A percentile compares a stretch with the other conserved stretches of the same genome.
Evolutionary conservation across 1,284 basidiomycete species (phyloP).

Genomic region (Blastosporella zonata): DNA sequence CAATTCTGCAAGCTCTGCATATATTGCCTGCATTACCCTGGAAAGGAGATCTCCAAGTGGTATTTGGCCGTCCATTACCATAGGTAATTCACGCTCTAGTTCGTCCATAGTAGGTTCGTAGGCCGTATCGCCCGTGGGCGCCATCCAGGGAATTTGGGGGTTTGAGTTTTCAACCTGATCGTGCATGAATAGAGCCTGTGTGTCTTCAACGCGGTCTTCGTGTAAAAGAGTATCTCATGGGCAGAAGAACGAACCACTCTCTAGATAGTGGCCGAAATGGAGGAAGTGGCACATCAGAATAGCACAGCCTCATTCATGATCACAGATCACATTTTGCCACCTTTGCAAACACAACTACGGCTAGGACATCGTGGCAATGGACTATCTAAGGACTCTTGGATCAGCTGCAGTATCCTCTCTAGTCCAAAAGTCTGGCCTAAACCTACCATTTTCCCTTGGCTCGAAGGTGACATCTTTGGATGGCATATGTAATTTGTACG

Average conservation of each 20-base stretch:
- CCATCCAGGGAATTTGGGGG: not conserved
- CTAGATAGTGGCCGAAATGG: not conserved
- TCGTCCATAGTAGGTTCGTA: slow-evolving; percentile 50
- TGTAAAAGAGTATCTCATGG: too few relatives aligned
- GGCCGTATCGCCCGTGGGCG: slow-evolving; percentile 21
- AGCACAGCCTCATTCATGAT: slow-evolving; percentile 15
- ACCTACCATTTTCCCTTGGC: slow-evolving; percentile 87
- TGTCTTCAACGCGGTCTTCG: too few relatives aligned
- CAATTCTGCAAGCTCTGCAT: slow-evolving; percentile 79
- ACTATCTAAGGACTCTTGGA: slow-evolving; percentile 80
- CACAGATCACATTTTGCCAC: not conserved
- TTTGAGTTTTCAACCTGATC: slow-evolving; percentile 8
- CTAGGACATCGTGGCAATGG: too few relatives aligned
- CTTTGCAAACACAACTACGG: too few relatives aligned
- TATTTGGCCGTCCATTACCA: slow-evolving; percentile 75
- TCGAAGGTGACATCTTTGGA: slow-evolving; percentile 70
- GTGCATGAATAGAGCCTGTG: slow-evolving; percentile 10
- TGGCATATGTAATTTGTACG: slow-evolving; percentile 84
- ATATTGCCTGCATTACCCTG: slow-evolving; percentile 75
- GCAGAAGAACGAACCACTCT: too few relatives aligned
- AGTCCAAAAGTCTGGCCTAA: slow-evolving; percentile 87
- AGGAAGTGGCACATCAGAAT: slow-evolving; percentile 2
- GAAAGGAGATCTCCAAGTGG: slow-evolving; percentile 74
- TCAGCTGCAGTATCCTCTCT: slow-evolving; percentile 86
- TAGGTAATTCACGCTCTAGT: slow-evolving; percentile 72